Evolutionary conservation across 2,329 filamentous ascomycete species (phyloP).

Genomic region (Microdochium trichocladiopsis): DNA sequence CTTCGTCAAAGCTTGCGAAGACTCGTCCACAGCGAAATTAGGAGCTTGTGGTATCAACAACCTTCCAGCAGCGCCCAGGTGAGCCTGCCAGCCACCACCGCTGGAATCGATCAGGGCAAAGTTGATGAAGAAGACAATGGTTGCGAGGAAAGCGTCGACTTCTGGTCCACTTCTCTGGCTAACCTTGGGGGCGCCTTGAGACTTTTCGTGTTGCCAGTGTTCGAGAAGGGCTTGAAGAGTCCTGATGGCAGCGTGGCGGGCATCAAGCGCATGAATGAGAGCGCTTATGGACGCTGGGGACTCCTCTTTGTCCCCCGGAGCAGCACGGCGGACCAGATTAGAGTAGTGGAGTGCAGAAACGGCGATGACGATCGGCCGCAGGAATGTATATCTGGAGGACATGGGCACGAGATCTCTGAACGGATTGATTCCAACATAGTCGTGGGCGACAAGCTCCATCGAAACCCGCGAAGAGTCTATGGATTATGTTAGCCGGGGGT

Average conservation of each 20-base stretch:
- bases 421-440: constrained; percentile 33
- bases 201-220: constrained; percentile 7
- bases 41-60: constrained; percentile 16
- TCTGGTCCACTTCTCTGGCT: constrained; percentile 26
- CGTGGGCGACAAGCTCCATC: constrained; percentile 44
- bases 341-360: constrained; percentile 42
- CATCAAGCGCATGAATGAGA: constrained; percentile 37
- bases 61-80: constrained; percentile 36
- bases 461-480: constrained; percentile 31
- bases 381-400: constrained; percentile 34
- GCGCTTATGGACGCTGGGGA: constrained; percentile 20
- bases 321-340: constrained; percentile 30
- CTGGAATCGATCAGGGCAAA: constrained; percentile 43
- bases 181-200: constrained; percentile 2
- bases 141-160: constrained; percentile 38
- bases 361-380: constrained; percentile 40
- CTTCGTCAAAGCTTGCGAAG: neutral
- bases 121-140: constrained; percentile 43
- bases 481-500: neutral
- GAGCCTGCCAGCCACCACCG: constrained; percentile 35
- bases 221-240: constrained; percentile 30
- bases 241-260: constrained; percentile 38
- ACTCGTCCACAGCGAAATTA: neutral
- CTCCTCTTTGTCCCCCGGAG: constrained; percentile 12
- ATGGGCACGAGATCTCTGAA: constrained; percentile 41